Percentiles rank a stretch among this genome's conserved stretches.
These are phyloP conservation scores for Polygonum aviculare DNA, from an alignment of 148 eudicot species.

Conservation along the genomic window DNA sequence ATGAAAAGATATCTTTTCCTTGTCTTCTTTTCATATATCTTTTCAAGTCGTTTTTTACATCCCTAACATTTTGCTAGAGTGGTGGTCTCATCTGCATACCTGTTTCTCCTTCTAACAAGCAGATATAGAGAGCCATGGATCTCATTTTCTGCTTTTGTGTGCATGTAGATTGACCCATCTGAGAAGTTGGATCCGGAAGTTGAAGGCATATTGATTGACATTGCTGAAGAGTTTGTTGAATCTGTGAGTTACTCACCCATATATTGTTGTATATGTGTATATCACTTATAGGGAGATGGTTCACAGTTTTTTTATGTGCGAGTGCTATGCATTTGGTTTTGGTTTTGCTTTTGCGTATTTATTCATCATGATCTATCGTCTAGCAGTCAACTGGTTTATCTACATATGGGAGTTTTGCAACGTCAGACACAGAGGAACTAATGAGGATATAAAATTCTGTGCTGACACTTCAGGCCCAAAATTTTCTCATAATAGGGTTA, in stretches of 20 bases:
- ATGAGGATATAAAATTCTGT: neutral
- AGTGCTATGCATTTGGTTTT: neutral
- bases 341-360: neutral
- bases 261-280: neutral
- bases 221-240: constrained; percentile 91
- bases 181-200: constrained; percentile 86
- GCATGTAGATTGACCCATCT: constrained; percentile 68
- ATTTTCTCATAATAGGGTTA: neutral
- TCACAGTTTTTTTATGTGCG: neutral
- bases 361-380: neutral
- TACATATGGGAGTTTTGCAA: neutral
- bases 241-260: constrained; percentile 48
- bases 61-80: neutral
- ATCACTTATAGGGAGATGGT: neutral
- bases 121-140: neutral
- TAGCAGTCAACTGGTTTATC: neutral
- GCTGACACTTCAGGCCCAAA: neutral
- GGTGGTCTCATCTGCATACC: neutral
- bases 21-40: neutral
- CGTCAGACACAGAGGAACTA: neutral
- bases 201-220: constrained; percentile 82
- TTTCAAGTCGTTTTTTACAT: no score
- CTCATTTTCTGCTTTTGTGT: neutral
- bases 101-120: neutral
- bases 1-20: neutral